Percentiles rank a stretch among this genome's conserved stretches.
These are phyloP conservation scores for Patellifolia procumbens DNA, from an alignment of 179 eudicot genomes.

Conservation along the genomic window DNA sequence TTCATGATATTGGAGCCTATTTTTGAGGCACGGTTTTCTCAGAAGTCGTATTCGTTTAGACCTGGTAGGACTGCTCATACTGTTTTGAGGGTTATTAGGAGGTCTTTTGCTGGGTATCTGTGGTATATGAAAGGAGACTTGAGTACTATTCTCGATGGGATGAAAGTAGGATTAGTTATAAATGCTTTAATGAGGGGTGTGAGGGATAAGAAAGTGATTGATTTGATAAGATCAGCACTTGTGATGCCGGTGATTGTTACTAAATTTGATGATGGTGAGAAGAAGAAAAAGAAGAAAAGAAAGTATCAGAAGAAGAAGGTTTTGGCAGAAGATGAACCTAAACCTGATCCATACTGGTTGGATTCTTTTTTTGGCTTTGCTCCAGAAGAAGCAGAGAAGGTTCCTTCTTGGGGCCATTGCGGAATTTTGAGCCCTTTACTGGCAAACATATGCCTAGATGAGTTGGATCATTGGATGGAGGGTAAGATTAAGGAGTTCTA, in stretches of 20 bases:
- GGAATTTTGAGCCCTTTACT: slow-evolving; percentile 86
- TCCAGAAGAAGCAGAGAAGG: slow-evolving; percentile 87
- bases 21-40: slow-evolving; percentile 77
- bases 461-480: slow-evolving; percentile 92
- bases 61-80: slow-evolving; percentile 90
- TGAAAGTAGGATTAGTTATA: slow-evolving; percentile 85
- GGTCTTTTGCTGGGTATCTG: slow-evolving; percentile 91
- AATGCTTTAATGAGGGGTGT: slow-evolving; percentile 84
- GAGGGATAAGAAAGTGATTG: slow-evolving; percentile 88
- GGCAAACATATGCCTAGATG: slow-evolving; percentile 77
- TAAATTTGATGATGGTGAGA: slow-evolving; percentile 47
- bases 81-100: slow-evolving; percentile 71
- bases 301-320: slow-evolving; percentile 95
- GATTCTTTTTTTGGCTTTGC: slow-evolving; percentile 90
- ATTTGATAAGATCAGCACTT: slow-evolving; percentile 79
- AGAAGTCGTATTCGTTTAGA: slow-evolving; percentile 88
- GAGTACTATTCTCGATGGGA: slow-evolving; percentile 83
- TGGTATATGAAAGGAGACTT: slow-evolving; percentile 97
- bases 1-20: slow-evolving; percentile 90
- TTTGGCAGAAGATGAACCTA: slow-evolving; percentile 90
- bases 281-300: slow-evolving; percentile 65
- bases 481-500: slow-evolving; percentile 77
- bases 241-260: slow-evolving; percentile 76
- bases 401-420: slow-evolving; percentile 92
- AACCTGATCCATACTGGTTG: slow-evolving; percentile 94